Base-by-base conservation (phyloP, 2,329 filamentous ascomycete genomes). In the Fusarium heterosporum region DNA sequence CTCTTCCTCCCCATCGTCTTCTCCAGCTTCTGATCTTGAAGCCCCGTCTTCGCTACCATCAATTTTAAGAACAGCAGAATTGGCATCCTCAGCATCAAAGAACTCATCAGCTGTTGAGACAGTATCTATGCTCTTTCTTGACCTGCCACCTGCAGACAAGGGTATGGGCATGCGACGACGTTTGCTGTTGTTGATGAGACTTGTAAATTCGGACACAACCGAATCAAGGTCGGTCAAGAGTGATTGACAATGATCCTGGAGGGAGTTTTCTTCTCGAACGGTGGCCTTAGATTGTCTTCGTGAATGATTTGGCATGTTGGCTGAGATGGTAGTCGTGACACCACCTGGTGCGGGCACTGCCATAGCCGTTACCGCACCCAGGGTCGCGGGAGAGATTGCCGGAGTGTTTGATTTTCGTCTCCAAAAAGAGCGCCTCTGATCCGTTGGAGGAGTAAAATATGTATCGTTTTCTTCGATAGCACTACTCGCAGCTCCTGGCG, bases 221-320 rank as follows among this genome's bases (percentile, higher is more conserved):
- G 86, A 84, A 75, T 99, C 94, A 3, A 99, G 83, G 73, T 98
- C 93, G 14, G 85, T 87, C 4, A 98, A 83, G n/a, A 99, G 79
- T 13, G 91, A 89, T 76, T 93, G 87, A 72, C 95, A 93, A 73
- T 97, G 89, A 38, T 94, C 93, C 72, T 97, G 90, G 6, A 96
- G 84, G 55, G 87, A 89, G 54, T 85, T 85, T 72, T 92, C 88
- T 32, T 86, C 84, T 41, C 85, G 82, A 2, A 76, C 71, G 10
- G 71, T 75, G 4, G 73, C 75, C 57, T 74, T 80, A 4, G 78
- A 80, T 55, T 75, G 79, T 56, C 74, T 76, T 66, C 75, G 78
- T 29, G 75, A 68, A 26, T 72, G 71, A 47, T 72, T 77, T 2
- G 71, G 62, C 28, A 74, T 75, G 47, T 78, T 79, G 4, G 76